These are phyloP conservation scores for Cyclostephanos tholiformis DNA, from an alignment of 108 stramenopile genomes.

Conservation along the genomic window DNA sequence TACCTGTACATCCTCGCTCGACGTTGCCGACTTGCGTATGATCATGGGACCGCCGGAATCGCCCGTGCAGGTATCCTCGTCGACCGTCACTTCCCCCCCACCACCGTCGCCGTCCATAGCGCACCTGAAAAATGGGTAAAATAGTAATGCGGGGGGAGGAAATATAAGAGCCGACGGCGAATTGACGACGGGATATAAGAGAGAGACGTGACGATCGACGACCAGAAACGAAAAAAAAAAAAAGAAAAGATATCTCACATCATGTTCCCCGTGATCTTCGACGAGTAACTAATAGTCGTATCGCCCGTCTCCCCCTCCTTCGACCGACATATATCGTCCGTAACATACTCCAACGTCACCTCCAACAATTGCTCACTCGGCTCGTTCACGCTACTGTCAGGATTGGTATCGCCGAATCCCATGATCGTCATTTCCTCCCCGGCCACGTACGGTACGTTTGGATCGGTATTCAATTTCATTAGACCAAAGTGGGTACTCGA, in stretches of 20 bases:
- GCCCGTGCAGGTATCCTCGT: conserved; percentile 49
- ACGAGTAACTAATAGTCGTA: neutral
- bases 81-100: conserved; percentile 9
- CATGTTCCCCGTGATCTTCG: conserved; percentile 39
- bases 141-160: neutral
- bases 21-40: conserved; percentile 1
- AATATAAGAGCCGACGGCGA: neutral
- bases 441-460: conserved; percentile 20
- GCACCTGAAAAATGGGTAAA: conserved; percentile 1
- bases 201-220: too few relatives aligned
- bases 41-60: conserved; percentile 50
- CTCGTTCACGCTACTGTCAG: conserved; percentile 21
- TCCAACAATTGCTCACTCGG: conserved; percentile 22
- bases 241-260: conserved; percentile 40
- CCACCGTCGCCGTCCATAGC: conserved; percentile 18
- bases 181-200: too few relatives aligned
- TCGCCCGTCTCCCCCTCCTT: conserved; percentile 14
- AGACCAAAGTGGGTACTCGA: conserved; percentile 6
- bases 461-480: conserved; percentile 53
- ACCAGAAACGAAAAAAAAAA: neutral
- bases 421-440: conserved; percentile 44
- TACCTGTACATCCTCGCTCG: conserved; percentile 46
- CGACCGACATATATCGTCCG: conserved; percentile 29
- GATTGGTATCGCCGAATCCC: conserved; percentile 64
- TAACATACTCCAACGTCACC: conserved; percentile 27